Percentiles rank a stretch among this genome's conserved stretches.
phyloP scores from a whole-genome alignment of 208 protist species.

The Pavlovales sp. region DNA sequence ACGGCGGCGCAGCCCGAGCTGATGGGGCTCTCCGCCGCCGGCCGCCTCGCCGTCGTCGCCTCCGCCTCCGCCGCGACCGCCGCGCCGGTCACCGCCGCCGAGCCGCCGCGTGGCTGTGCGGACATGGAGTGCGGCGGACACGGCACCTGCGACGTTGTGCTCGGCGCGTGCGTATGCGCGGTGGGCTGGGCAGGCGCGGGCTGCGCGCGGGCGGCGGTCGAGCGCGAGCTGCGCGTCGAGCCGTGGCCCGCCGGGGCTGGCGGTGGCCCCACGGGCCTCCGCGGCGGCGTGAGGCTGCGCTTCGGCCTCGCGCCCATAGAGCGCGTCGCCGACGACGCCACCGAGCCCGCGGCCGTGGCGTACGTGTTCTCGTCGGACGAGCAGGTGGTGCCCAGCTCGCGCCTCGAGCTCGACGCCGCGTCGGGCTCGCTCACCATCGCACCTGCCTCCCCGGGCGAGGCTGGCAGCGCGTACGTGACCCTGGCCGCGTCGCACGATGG shows the following conservation, averaged over 20 bases:
- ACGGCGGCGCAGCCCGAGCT: background rate
- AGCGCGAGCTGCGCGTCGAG: background rate
- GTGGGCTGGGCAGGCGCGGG: background rate
- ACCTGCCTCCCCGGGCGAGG: no score
- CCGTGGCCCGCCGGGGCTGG: no score
- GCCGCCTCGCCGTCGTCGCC: background rate
- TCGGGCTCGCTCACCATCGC: no score
- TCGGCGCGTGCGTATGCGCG: background rate
- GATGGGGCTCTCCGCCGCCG: slow-evolving; percentile 19
- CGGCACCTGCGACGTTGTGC: background rate
- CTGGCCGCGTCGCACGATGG: no score
- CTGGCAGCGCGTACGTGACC: no score
- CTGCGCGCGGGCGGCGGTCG: background rate
- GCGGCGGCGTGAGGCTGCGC: no score
- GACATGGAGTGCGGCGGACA: background rate
- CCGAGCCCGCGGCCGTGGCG: no score
- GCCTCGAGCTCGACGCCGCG: no score
- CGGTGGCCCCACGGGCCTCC: no score
- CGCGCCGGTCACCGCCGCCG: no score
- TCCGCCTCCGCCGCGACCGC: background rate
- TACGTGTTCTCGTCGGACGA: background rate
- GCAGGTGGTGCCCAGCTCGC: background rate
- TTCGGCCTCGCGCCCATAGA: no score
- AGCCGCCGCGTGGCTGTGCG: background rate
- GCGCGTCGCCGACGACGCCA: background rate